A percentile compares a stretch with the other conserved stretches of the same genome.
phyloP scores from a whole-genome alignment of 768 basidiomycete species.

The Agaricus sinodeliciosus region DNA sequence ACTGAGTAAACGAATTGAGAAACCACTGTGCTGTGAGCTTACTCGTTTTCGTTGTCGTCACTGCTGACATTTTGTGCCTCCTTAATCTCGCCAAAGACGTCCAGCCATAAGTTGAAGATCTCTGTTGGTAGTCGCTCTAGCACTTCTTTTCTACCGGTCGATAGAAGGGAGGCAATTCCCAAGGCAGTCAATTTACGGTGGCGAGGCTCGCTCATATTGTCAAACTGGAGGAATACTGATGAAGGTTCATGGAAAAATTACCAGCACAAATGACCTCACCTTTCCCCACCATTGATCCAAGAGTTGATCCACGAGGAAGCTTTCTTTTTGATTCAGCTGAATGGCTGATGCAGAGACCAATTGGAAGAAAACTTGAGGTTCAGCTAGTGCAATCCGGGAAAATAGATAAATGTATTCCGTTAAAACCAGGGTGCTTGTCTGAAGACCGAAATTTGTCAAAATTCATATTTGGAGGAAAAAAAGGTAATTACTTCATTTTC shows the following conservation, averaged over 20 bases:
- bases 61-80: constrained; percentile 44
- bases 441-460: constrained; percentile 4
- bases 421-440: constrained; percentile 38
- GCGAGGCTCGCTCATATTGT: constrained; percentile 83
- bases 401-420: constrained; percentile 71
- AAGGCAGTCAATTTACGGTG: constrained; percentile 81
- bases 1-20: background rate
- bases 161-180: constrained; percentile 70
- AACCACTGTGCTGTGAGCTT: background rate
- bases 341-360: constrained; percentile 60
- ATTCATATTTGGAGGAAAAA: background rate
- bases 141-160: constrained; percentile 68
- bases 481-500: constrained; percentile 53
- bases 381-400: constrained; percentile 64
- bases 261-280: constrained; percentile 31
- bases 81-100: constrained; percentile 82
- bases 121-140: constrained; percentile 67
- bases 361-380: constrained; percentile 61
- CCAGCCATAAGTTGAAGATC: constrained; percentile 82
- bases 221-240: constrained; percentile 49
- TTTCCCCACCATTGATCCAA: constrained; percentile 82
- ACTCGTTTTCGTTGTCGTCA: background rate
- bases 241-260: constrained; percentile 1
- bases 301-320: constrained; percentile 54
- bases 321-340: constrained; percentile 39